Evolutionary conservation across 2,329 filamentous ascomycete species (phyloP).

Genomic region (Fusarium sp.): DNA sequence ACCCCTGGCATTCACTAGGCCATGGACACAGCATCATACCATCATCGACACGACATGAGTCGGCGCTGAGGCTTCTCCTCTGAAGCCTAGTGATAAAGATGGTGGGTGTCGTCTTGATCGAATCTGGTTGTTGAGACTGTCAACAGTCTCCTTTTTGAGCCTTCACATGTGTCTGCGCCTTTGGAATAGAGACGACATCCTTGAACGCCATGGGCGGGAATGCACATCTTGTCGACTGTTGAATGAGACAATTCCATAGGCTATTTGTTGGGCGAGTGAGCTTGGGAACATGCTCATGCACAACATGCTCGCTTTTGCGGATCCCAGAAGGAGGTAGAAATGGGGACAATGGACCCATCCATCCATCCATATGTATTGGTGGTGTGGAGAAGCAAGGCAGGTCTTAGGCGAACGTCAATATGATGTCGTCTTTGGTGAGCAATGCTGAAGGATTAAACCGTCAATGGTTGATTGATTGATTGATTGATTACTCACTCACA

Average conservation of each 20-base stretch:
- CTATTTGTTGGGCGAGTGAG: conserved; percentile 25
- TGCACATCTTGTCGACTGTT: conserved; percentile 1
- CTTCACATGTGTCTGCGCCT: neutral
- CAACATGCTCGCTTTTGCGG: conserved; percentile 41
- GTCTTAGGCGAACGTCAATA: conserved; percentile 33
- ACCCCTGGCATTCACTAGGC: neutral
- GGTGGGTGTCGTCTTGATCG: neutral
- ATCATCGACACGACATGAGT: neutral
- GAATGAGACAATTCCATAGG: conserved; percentile 19
- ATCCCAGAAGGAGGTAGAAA: conserved; percentile 22
- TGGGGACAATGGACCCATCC: conserved; percentile 6
- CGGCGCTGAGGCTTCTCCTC: neutral
- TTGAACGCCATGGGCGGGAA: conserved; percentile 22
- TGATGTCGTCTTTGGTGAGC: conserved; percentile 29
- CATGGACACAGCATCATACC: neutral
- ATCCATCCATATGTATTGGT: conserved; percentile 14
- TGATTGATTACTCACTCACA: neutral
- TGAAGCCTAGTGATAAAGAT: neutral
- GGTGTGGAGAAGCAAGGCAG: conserved; percentile 33
- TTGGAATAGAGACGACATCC: neutral
- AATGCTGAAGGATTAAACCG: neutral
- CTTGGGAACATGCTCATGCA: conserved; percentile 25
- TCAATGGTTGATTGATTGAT: neutral
- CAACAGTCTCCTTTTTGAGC: neutral
- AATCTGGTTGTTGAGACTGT: neutral